Base-by-base conservation (phyloP, 2,329 filamentous ascomycete species). In the Ceratocystis lukuohia region DNA sequence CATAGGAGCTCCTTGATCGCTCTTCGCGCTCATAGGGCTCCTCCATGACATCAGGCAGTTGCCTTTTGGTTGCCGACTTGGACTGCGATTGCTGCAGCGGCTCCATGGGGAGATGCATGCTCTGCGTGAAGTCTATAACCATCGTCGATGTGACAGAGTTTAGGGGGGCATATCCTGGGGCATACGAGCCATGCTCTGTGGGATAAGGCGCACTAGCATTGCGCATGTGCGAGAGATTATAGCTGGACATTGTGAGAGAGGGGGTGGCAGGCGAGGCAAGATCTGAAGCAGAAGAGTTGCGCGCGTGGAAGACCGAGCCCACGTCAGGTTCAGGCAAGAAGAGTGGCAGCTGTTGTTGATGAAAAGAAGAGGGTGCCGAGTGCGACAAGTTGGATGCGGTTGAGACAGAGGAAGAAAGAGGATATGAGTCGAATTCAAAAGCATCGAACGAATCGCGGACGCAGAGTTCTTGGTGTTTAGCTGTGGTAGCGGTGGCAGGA, bases 1-100 rank as follows among this genome's bases (percentile, higher is more conserved):
- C 81, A 64, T 56, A 67, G n/a, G 66, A 67, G 62, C 64, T 62
- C 20, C 66, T 76, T 62, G 80, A 78, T 65, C 81, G 80, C 33
- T 86, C 83, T 25, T 88, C 88, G 65, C 82, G 82, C 74, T 92
- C 88, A 53, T 85, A 76, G 1, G 88, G 86, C 72, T 96, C 91
- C 74, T 96, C 92, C 72, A 91, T 84, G 22, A 96, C 88, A 71
- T 94, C 89, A 17, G 90, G 88, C 69, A 96, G 79, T 64, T 81
- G 82, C 68, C 84, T 81, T 76, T 89, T 89, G 71, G 65, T 67
- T 3, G 61, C 46, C 25, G 66, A 77, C 70, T 85, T 83, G 69
- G 71, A 70, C 64, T 72, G 69, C 77, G 76, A 65, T 12, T 50
- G 61, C 37, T 46, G 61, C 41, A 57, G 64, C 33, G 48, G 50